These are phyloP conservation scores for Xylaria palmicola DNA, from an alignment of 495 filamentous ascomycete genomes.

Conservation along the genomic window DNA sequence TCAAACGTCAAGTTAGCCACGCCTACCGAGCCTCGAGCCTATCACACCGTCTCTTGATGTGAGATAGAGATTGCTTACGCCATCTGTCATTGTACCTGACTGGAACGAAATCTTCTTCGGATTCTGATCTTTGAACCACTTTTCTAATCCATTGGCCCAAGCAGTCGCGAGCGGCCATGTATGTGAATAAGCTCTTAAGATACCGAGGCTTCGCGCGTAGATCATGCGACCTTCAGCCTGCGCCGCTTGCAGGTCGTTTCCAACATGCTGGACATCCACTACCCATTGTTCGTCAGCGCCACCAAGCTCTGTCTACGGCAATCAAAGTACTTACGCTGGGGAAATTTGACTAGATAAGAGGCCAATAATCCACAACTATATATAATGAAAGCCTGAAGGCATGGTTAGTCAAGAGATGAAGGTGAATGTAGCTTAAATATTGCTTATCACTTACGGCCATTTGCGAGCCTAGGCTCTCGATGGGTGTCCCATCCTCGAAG, in stretches of 20 bases:
- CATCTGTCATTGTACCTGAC: constrained; percentile 46
- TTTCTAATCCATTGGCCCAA: constrained; percentile 44
- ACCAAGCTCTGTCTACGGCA: not conserved
- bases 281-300: not conserved
- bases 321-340: constrained; percentile 32
- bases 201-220: constrained; percentile 37
- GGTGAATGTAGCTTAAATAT: too few relatives aligned
- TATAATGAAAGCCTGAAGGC: constrained; percentile 43
- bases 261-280: constrained; percentile 38
- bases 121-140: constrained; percentile 39
- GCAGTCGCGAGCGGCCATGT: constrained; percentile 47
- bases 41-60: not conserved
- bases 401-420: not conserved
- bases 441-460: constrained; percentile 41
- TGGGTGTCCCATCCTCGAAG: constrained; percentile 37
- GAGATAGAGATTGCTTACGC: constrained; percentile 29
- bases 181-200: constrained; percentile 40
- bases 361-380: constrained; percentile 52
- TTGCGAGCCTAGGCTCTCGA: constrained; percentile 49
- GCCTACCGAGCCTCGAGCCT: not conserved
- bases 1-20: constrained; percentile 9
- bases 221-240: constrained; percentile 38
- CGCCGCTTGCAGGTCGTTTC: constrained; percentile 27
- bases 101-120: constrained; percentile 33
- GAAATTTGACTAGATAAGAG: constrained; percentile 47